phyloP scores from a whole-genome alignment of 2,329 filamentous ascomycete species.

The Trichoderma sp. region DNA sequence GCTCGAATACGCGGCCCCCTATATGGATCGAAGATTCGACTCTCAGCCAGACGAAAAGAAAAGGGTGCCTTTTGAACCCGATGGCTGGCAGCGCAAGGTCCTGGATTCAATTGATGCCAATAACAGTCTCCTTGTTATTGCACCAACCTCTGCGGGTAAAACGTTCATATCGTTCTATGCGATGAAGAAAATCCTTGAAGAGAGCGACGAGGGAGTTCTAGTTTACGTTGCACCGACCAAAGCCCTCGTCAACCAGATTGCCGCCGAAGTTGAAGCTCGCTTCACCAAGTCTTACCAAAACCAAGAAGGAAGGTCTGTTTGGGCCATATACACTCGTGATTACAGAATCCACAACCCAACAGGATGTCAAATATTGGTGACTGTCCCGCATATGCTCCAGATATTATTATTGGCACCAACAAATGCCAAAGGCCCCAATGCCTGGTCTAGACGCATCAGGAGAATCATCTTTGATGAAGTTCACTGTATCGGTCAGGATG shows the following conservation, averaged over 20 bases:
- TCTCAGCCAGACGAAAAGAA: conserved; percentile 64
- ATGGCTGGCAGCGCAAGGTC: conserved; percentile 75
- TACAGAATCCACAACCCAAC: conserved; percentile 72
- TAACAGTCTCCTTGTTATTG: conserved; percentile 72
- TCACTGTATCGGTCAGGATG: conserved; percentile 75
- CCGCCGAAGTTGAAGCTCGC: conserved; percentile 73
- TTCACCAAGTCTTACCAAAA: conserved; percentile 67
- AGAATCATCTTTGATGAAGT: conserved; percentile 83
- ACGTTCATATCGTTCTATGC: conserved; percentile 85
- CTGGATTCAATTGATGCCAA: conserved; percentile 71
- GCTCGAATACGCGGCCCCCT: conserved; percentile 68
- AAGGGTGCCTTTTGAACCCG: conserved; percentile 71
- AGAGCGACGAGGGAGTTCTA: conserved; percentile 68
- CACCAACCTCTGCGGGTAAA: conserved; percentile 77
- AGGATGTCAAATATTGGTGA: conserved; percentile 74
- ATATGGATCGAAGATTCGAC: conserved; percentile 73
- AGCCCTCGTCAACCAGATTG: conserved; percentile 80
- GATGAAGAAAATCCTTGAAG: conserved; percentile 73
- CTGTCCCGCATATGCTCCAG: conserved; percentile 75
- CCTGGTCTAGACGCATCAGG: conserved; percentile 68
- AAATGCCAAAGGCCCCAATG: conserved; percentile 56
- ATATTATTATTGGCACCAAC: conserved; percentile 71
- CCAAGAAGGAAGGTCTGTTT: conserved; percentile 66
- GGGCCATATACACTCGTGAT: conserved; percentile 77
- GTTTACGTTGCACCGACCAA: conserved; percentile 83